Base-by-base conservation (phyloP, 1,284 basidiomycete species). In the Retiboletus flavoniger region DNA sequence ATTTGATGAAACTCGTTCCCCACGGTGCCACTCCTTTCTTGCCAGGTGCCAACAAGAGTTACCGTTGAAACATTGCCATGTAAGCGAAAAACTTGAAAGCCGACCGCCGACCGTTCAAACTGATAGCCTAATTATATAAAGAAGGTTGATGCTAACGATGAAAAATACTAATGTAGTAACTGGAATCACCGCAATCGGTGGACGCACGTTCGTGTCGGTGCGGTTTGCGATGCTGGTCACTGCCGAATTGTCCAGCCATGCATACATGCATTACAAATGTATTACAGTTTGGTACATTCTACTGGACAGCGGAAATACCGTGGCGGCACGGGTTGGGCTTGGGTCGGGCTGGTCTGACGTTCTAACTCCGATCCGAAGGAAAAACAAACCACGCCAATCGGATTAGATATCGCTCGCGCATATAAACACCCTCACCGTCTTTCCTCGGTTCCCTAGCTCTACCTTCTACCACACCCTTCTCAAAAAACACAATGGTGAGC, bases 361-460 rank as follows among this genome's bases (percentile, higher is more conserved):
- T 69, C 57, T 49, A 69, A 45, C 67, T 69, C 68, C 63, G 69
- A 70, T 69, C 68, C 59, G 65, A 69, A 51, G 6, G 54, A 58
- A 58, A 61, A 57, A 47, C 43, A 46, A 55, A 34, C 21, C 58
- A 57, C 54, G 57, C 45, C 36, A 43, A 51, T 61, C 60, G 49
- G 65, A 67, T 70, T 61, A 67, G 66, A 69, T 64, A 56, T 40
- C 50, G n/a, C 31, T 4, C 7, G n/a, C 55, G 51, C 66, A 65
- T 65, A 67, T 65, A 66, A 68, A 51, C 48, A 24, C 50, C 49
- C 43, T 44, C 50, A 16, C 42, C 45, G 8, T 28, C 9, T 42
- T 48, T 47, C 16, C 28, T 40, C 41, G 43, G 16, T 48, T 41
- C 26, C 56, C 41, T 47, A 28, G 21, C 57, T 36, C 31, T 42